Evolutionary conservation across 1,284 basidiomycete species (phyloP), one percentile per base, ranked within the genome.

Genomic region (Leccinum pachyderme): DNA sequence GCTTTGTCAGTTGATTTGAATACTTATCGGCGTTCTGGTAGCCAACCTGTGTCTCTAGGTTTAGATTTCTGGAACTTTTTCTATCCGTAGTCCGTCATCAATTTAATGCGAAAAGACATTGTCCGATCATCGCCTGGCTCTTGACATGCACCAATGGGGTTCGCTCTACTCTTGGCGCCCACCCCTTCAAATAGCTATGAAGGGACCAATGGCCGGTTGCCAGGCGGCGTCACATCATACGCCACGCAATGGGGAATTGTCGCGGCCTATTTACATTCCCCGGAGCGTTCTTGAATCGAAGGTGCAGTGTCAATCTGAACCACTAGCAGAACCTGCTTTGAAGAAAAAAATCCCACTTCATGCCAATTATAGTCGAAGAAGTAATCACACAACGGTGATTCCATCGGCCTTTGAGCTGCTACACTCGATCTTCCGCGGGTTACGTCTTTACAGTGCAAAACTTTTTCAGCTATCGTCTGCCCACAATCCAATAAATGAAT

Each of bases 1-100:
- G 47, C 54, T 52, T 49, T 25, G 58, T 55, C 47, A 53, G 22
- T 53, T 32, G 39, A 60, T 54, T 55, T 56, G 28, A 53, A 61
- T 50, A n/a, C 7, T 35, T 15, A 39, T 29, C 33, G 27, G 18
- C 37, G 27, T 43, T 54, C 32, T 54, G 35, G 49, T 58, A 43
- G 48, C 25, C 28, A 35, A 46, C 41, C 32, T 25, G 25, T 47
- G 29, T 25, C 27, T 6, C 15, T 52, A 44, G 28, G 51, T 50
- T 51, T 46, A 44, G 32, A 44, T 49, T 28, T 35, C 22, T 31
- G n/a, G 29, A 7, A 18, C 7, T 52, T 48, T 22, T 48, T 35
- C 11, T 15, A 18, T 24, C 49, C 25, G 3, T 31, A 12, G 12
- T 24, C n/a, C 11, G 41, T 22, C 15, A 8, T 13, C 7, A 33